Conservation (phyloP, 1,139 yeast species). For the Tardiomyces depauwii region DNA sequence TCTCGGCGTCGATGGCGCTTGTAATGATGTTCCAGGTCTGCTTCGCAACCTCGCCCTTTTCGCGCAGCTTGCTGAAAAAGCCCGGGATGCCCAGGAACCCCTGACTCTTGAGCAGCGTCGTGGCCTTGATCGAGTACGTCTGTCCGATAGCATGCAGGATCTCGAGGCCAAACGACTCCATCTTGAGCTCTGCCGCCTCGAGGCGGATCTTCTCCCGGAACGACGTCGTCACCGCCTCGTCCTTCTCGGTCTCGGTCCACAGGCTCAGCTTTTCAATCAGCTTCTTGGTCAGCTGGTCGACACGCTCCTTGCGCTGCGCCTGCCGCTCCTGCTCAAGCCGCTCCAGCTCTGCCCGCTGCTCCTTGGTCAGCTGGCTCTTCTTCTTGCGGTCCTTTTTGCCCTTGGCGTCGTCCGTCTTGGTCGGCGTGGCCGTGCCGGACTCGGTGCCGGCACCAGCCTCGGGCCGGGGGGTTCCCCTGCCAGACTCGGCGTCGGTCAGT, state of each 20-base stretch:
- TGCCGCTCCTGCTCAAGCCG: constrained; percentile 72
- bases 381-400: constrained; percentile 7
- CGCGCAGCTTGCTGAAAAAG: constrained; percentile 71
- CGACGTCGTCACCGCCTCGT: constrained; percentile 52
- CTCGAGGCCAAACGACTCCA: constrained; percentile 92
- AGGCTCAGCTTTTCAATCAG: constrained; percentile 58
- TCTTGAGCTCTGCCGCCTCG: constrained; percentile 80
- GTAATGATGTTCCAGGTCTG: constrained; percentile 82
- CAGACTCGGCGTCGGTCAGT: not conserved
- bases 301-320: constrained; percentile 59
- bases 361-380: constrained; percentile 33
- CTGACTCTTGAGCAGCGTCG: constrained; percentile 51
- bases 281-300: constrained; percentile 51
- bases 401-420: constrained; percentile 2
- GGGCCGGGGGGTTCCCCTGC: not conserved
- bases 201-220: constrained; percentile 61
- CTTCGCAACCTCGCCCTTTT: constrained; percentile 75
- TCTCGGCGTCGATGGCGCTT: constrained; percentile 80
- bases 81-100: constrained; percentile 78
- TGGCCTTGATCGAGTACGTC: constrained; percentile 60
- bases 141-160: constrained; percentile 79
- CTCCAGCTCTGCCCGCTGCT: constrained; percentile 53
- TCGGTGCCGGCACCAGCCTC: constrained; percentile 12
- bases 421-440: constrained; percentile 13
- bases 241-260: constrained; percentile 76